phyloP scores from a whole-genome alignment of 1,284 basidiomycete species.

The Sphagnurus paluster region DNA sequence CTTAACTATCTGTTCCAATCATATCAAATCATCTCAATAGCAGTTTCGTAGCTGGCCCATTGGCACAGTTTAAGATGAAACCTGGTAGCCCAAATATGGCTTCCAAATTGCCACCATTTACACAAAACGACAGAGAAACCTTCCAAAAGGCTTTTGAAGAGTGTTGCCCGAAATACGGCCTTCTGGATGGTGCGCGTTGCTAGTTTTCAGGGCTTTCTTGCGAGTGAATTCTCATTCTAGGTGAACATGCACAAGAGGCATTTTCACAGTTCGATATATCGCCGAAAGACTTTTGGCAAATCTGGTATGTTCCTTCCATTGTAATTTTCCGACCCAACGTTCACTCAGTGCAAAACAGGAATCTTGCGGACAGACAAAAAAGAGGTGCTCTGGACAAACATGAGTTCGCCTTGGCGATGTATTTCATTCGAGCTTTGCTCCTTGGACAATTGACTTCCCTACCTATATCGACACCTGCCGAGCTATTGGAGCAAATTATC shows the following conservation, averaged over 20 bases:
- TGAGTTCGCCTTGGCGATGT: conserved; percentile 38
- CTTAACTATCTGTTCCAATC: neutral
- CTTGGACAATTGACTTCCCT: conserved; percentile 30
- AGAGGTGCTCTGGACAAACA: conserved; percentile 30
- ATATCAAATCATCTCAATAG: too few species aligned
- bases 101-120: conserved; percentile 26
- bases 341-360: conserved; percentile 23
- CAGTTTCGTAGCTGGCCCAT: conserved; percentile 22
- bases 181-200: conserved; percentile 28
- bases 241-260: conserved; percentile 32
- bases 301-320: conserved; percentile 28
- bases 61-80: conserved; percentile 19
- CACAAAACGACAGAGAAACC: conserved; percentile 24
- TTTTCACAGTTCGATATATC: conserved; percentile 34
- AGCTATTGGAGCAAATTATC: conserved; percentile 24
- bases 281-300: conserved; percentile 32
- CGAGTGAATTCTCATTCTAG: conserved; percentile 18
- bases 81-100: conserved; percentile 4
- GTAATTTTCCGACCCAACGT: neutral
- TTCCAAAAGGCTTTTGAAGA: conserved; percentile 29
- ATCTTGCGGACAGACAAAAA: conserved; percentile 29
- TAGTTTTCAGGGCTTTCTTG: neutral
- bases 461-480: conserved; percentile 28
- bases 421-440: conserved; percentile 33
- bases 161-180: conserved; percentile 30